These are phyloP conservation scores for Chlamydomonas applanata DNA, from an alignment of 139 green algal species.

Conservation along the genomic window DNA sequence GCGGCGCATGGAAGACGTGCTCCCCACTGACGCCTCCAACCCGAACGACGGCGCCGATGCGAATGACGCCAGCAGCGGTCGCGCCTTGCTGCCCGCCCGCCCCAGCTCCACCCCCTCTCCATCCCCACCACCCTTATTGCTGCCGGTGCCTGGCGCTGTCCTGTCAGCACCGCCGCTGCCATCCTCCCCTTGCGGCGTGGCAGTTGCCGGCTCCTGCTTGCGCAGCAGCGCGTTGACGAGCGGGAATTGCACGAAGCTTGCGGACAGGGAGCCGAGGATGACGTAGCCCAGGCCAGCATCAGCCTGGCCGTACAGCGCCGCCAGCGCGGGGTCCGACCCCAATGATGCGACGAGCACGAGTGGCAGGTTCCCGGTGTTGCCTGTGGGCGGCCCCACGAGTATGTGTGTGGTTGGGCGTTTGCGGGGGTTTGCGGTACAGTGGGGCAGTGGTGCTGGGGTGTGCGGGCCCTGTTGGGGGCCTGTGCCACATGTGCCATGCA, in stretches of 20 bases:
- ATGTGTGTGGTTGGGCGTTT: too few species aligned
- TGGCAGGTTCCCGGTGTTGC: constrained; percentile 18
- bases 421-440: too few species aligned
- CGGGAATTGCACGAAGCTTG: constrained; percentile 45
- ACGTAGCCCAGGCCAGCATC: constrained; percentile 22
- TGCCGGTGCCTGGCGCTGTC: too few species aligned
- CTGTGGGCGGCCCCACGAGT: too few species aligned
- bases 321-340: neutral
- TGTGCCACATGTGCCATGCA: too few species aligned
- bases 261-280: constrained; percentile 31
- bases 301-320: neutral
- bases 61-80: neutral
- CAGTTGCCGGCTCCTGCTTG: neutral
- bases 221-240: constrained; percentile 28
- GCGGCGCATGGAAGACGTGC: too few species aligned
- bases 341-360: constrained; percentile 9
- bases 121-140: neutral
- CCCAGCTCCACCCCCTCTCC: too few species aligned
- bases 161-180: neutral
- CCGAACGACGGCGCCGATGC: neutral
- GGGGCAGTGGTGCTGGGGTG: too few species aligned
- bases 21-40: too few species aligned
- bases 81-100: neutral
- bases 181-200: too few species aligned
- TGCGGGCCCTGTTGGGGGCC: too few species aligned